Evolutionary conservation across 2,329 filamentous ascomycete species (phyloP).

Genomic region (Trichoderma harzianum): DNA sequence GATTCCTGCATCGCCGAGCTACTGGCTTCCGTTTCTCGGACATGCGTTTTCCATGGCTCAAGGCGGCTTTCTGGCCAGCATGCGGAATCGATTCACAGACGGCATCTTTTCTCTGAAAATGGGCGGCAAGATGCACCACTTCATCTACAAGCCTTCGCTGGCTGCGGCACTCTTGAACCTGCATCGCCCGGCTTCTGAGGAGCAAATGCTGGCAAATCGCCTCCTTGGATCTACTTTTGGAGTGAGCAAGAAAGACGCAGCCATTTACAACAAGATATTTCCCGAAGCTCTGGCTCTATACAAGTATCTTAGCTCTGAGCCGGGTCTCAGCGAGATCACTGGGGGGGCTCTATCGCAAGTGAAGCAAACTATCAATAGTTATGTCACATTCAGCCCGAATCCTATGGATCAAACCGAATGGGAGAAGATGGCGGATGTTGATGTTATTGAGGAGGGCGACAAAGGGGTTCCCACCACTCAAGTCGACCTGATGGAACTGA

Average conservation of each 20-base stretch:
- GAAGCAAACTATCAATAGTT: conserved; percentile 31
- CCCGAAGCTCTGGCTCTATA: conserved; percentile 29
- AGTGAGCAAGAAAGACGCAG: conserved; percentile 28
- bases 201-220: conserved; percentile 25
- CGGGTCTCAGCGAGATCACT: conserved; percentile 26
- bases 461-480: conserved; percentile 30
- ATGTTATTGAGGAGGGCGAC: conserved; percentile 28
- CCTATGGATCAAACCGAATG: conserved; percentile 38
- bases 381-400: conserved; percentile 38
- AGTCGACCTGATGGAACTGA: conserved; percentile 33
- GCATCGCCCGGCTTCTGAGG: conserved; percentile 27
- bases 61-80: conserved; percentile 30
- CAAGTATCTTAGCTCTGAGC: conserved; percentile 27
- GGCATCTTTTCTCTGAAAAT: conserved; percentile 37
- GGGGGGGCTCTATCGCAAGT: conserved; percentile 24
- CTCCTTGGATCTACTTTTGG: conserved; percentile 35
- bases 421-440: conserved; percentile 35
- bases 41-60: conserved; percentile 33
- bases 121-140: conserved; percentile 32
- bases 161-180: conserved; percentile 29
- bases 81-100: conserved; percentile 32
- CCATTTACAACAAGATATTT: conserved; percentile 31
- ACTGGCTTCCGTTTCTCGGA: conserved; percentile 37
- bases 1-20: conserved; percentile 22
- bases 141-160: conserved; percentile 34